Base-by-base conservation (phyloP, 768 basidiomycete species). In the Boletus subparvulus region DNA sequence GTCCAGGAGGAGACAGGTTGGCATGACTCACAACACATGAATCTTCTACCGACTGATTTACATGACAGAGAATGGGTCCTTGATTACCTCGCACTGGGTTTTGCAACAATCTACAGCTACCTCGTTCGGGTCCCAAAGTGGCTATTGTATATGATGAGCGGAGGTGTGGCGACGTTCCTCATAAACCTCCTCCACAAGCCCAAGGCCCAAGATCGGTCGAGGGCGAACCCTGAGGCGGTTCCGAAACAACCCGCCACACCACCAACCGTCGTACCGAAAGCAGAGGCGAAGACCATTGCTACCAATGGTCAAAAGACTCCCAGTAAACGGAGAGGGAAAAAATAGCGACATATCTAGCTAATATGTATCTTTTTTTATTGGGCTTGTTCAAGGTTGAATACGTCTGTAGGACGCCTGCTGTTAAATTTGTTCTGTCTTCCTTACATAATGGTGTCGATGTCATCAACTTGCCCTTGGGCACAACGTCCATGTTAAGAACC, bases 1-100 rank as follows among this genome's bases (percentile, higher is more conserved):
- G 83, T 10, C 93, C 93, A 9, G 92, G 91, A 39, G 92, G 93
- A 40, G 78, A 78, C 53, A 80, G 85, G 92, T 90, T 65, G 30
- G 77, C 46, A 48, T 40, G 30, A 32, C 8, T 46, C 39, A 17
- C 8, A 16, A 21, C 2, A 5, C 3, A 33, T 26, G 3, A 24
- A 11, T 33, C n/a, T 49, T 50, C 32, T 30, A 26, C 6, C 10
- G 39, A 44, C 65, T 69, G 9, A 71, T 30, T 26, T 42, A 6
- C 19, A 17, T 28, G 16, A 26, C 48, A 92, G 90, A 53, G 91
- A 91, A 76, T 85, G 75, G 68, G 62, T 90, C 28, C 73, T 92
- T 74, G 81, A 86, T 56, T 80, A 80, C 65, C 65, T 84, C 47
- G 86, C 87, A 0, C 61, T 77, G 30, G 69, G 64, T 16, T 60